Conservation (phyloP, 2,329 filamentous ascomycete species). For the Coniochaeta sp. region DNA sequence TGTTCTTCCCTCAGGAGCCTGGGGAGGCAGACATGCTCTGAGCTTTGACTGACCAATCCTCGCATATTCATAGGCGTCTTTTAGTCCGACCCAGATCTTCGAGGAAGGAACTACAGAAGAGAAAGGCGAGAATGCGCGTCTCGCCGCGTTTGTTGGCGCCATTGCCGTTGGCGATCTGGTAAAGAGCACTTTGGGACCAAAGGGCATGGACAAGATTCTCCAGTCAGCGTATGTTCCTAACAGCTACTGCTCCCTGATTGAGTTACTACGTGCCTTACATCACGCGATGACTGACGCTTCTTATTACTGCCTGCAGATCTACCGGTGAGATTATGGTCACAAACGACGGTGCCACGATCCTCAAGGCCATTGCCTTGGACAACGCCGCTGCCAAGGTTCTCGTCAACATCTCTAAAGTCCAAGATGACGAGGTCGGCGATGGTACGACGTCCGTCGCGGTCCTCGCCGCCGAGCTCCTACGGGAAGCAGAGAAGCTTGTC, state of each 20-base stretch:
- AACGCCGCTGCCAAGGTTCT: conserved; percentile 97
- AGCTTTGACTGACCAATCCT: conserved; percentile 1
- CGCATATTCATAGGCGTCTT: conserved; percentile 39
- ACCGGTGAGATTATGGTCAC: conserved; percentile 98
- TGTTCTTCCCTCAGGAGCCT: neutral
- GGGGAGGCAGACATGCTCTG: neutral
- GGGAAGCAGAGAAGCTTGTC: conserved; percentile 94
- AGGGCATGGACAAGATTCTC: conserved; percentile 98
- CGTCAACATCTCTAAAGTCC: conserved; percentile 98
- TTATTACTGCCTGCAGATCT: conserved; percentile 47
- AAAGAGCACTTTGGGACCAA: conserved; percentile 93
- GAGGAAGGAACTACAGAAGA: conserved; percentile 94
- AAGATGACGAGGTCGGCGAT: conserved; percentile 97
- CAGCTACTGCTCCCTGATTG: neutral
- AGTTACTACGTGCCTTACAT: neutral
- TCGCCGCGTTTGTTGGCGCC: conserved; percentile 95
- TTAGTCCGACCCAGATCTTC: conserved; percentile 96
- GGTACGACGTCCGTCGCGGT: conserved; percentile 98
- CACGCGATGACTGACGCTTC: neutral
- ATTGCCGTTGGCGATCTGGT: conserved; percentile 97
- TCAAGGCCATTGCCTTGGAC: conserved; percentile 97
- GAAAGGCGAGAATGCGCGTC: conserved; percentile 98
- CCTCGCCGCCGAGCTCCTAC: conserved; percentile 85
- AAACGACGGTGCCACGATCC: conserved; percentile 96
- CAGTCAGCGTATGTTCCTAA: conserved; percentile 71